Conservation (phyloP, 2,329 filamentous ascomycete genomes). For the Hypoxylon sp. region DNA sequence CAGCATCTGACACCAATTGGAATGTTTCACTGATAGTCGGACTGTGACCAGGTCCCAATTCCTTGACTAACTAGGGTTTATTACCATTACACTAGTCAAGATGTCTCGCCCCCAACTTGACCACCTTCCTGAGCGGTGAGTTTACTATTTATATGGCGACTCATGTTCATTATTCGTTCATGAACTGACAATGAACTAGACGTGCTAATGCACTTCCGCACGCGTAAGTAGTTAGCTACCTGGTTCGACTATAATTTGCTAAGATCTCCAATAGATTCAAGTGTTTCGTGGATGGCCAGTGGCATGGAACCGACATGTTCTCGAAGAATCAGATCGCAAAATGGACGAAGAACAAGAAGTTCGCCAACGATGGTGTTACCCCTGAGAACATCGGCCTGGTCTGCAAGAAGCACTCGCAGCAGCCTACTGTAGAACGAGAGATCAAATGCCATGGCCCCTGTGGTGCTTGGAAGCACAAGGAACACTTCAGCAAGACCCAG, state of each 20-base stretch:
- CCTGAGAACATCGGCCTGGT: slow-evolving; percentile 48
- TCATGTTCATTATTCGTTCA: background rate
- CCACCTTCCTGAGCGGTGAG: slow-evolving; percentile 9
- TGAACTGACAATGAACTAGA: slow-evolving; percentile 20
- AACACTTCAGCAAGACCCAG: slow-evolving; percentile 56
- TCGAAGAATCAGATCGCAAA: slow-evolving; percentile 53
- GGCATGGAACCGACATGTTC: slow-evolving; percentile 49
- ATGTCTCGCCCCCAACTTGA: background rate
- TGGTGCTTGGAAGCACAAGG: slow-evolving; percentile 43
- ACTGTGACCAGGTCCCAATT: background rate
- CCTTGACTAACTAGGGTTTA: background rate
- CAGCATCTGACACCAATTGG: background rate
- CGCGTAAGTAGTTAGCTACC: slow-evolving; percentile 37
- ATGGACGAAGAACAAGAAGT: slow-evolving; percentile 43
- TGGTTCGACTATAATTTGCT: slow-evolving; percentile 22
- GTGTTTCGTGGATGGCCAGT: slow-evolving; percentile 53
- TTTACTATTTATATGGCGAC: background rate
- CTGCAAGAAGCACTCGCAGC: slow-evolving; percentile 51
- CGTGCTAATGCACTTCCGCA: slow-evolving; percentile 29
- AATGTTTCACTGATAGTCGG: background rate
- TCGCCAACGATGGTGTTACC: slow-evolving; percentile 33
- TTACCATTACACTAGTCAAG: background rate
- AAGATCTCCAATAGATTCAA: slow-evolving; percentile 47
- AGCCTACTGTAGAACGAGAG: slow-evolving; percentile 24
- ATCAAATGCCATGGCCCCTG: slow-evolving; percentile 56